Evolutionary conservation across 176 grass and related monocot species (phyloP).

Genomic region (Paspalum vaginatum): DNA sequence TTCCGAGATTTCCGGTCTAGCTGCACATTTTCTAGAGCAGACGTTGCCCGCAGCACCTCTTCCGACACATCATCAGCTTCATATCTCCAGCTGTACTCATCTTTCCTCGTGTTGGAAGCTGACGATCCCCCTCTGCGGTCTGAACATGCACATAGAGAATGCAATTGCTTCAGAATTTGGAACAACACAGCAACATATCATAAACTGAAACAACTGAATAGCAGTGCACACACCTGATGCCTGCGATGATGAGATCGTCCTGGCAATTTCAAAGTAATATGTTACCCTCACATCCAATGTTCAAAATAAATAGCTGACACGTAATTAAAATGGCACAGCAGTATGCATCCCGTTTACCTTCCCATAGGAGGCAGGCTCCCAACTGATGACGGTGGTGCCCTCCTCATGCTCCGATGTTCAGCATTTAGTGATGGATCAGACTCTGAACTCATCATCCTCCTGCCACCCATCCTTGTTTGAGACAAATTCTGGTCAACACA

Average conservation of each 20-base stretch:
- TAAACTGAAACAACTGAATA: slow-evolving; percentile 6
- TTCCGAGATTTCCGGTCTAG: slow-evolving; percentile 80
- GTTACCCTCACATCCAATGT: slow-evolving; percentile 2
- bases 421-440: slow-evolving; percentile 53
- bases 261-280: slow-evolving; percentile 51
- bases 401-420: slow-evolving; percentile 68
- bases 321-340: background rate
- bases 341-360: slow-evolving; percentile 52
- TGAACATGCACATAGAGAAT: slow-evolving; percentile 30
- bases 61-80: slow-evolving; percentile 80
- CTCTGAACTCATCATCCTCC: slow-evolving; percentile 72
- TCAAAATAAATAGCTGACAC: slow-evolving; percentile 36
- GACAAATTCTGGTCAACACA: slow-evolving; percentile 72
- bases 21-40: slow-evolving; percentile 80
- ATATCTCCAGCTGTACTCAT: slow-evolving; percentile 91
- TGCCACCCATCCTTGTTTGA: slow-evolving; percentile 78
- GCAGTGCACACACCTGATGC: slow-evolving; percentile 59
- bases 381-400: slow-evolving; percentile 67
- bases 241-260: slow-evolving; percentile 60
- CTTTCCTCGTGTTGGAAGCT: slow-evolving; percentile 59
- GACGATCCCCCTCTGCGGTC: slow-evolving; percentile 66
- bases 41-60: slow-evolving; percentile 71
- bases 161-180: slow-evolving; percentile 9
- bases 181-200: background rate
- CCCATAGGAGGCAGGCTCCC: slow-evolving; percentile 66